A percentile compares a stretch with the other conserved stretches of the same genome.
Conservation (phyloP, 2,329 filamentous ascomycete genomes). For the Fusarium circinatum region DNA sequence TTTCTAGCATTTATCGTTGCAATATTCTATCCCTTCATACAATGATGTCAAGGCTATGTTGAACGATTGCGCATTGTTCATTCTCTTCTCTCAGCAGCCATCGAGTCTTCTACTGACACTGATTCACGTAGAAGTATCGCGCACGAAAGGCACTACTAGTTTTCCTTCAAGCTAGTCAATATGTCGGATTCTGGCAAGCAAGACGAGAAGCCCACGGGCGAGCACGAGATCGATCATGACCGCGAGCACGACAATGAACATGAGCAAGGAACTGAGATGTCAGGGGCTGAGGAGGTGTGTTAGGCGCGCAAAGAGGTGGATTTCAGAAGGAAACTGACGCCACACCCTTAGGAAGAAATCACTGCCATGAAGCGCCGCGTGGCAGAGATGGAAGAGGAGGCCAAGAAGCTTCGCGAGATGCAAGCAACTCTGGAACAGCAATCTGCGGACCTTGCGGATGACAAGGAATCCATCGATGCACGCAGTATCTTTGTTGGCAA, state of each 20-base stretch:
- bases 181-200: constrained; percentile 50
- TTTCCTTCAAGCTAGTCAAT: constrained; percentile 6
- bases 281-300: constrained; percentile 51
- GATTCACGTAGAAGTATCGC: constrained; percentile 3
- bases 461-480: constrained; percentile 94
- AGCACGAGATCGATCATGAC: constrained; percentile 46
- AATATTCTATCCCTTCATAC: constrained; percentile 5
- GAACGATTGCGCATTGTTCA: background rate
- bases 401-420: constrained; percentile 87
- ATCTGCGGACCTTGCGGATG: constrained; percentile 83
- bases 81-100: background rate
- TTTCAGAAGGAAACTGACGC: constrained; percentile 47
- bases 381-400: constrained; percentile 91
- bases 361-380: constrained; percentile 87
- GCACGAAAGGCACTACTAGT: background rate
- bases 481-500: constrained; percentile 99
- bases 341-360: constrained; percentile 74
- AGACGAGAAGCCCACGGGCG: constrained; percentile 45
- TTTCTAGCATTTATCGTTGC: background rate
- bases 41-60: constrained; percentile 29
- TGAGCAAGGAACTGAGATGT: constrained; percentile 46
- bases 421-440: constrained; percentile 87
- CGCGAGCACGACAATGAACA: constrained; percentile 40
- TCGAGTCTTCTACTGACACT: constrained; percentile 18
- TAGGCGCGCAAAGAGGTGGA: constrained; percentile 46